phyloP scores from a whole-genome alignment of 257 asterid species.

The Perilla frutescens region DNA sequence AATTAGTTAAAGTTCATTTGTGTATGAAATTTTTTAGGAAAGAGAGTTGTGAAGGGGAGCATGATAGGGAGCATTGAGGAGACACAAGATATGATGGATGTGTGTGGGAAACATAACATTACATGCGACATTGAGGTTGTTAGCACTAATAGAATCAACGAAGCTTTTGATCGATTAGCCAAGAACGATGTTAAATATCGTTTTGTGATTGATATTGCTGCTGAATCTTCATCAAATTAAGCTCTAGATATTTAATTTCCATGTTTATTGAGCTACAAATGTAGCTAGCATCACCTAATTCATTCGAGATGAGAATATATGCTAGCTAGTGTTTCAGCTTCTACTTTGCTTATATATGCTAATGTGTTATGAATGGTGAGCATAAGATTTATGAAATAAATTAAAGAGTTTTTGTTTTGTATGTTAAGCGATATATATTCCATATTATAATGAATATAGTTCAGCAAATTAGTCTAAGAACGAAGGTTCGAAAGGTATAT shows the following conservation, averaged over 20 bases:
- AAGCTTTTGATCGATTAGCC: slow-evolving; percentile 65
- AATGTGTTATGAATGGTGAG: too few species aligned
- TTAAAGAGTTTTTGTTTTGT: too few species aligned
- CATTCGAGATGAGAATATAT: too few species aligned
- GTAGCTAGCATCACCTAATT: too few species aligned
- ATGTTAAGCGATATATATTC: too few species aligned
- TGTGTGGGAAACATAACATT: slow-evolving; percentile 73
- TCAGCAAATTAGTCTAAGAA: too few species aligned
- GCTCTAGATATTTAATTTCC: slow-evolving; percentile 4
- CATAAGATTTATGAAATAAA: too few species aligned
- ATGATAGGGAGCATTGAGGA: slow-evolving; percentile 78
- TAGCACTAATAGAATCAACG: slow-evolving; percentile 52
- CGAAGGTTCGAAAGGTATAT: too few species aligned
- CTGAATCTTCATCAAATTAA: slow-evolving; percentile 38
- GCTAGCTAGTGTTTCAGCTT: too few species aligned
- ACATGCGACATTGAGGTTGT: slow-evolving; percentile 74
- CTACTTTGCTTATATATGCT: too few species aligned
- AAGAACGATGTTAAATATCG: slow-evolving; percentile 87
- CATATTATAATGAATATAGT: too few species aligned
- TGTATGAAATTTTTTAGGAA: slow-evolving; percentile 43
- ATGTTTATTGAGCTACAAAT: too few species aligned
- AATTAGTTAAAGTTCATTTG: neutral
- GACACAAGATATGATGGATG: slow-evolving; percentile 84
- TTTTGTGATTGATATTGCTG: slow-evolving; percentile 70
- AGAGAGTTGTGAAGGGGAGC: slow-evolving; percentile 89